Base-by-base conservation (phyloP, 139 green algal genomes). In the Chlamydomonas schloesseri region DNA sequence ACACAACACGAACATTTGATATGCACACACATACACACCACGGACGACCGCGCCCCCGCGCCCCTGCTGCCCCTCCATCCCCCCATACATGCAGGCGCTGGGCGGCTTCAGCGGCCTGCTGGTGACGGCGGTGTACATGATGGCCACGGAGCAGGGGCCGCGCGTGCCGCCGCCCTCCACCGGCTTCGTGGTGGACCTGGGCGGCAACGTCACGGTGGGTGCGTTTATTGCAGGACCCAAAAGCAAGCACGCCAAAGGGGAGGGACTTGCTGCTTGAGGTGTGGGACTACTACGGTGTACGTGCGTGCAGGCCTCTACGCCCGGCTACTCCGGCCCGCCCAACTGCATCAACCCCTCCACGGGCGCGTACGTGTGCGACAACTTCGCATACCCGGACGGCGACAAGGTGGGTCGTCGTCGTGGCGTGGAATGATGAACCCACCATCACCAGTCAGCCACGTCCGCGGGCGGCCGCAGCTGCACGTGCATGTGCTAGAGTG, bases 301-400 rank as follows among this genome's bases (percentile, higher is more conserved):
- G n/a, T n/a, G n/a, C n/a, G n/a, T n/a, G n/a, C 72, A 80, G 72
- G 86, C 86, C 31, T 23, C 8, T 34, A 90, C 86, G 2, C 86
- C 86, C 0, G 79, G 78, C n/a, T 90, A 73, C 57, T 4, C 71
- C 0, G 86, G 86, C 28, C 78, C 78, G 23, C 2, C 70, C 28
- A 24, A 83, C 86, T 90, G 86, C 79, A 28, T 34, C 6, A 71
- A 81, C 65, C 71, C 74, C 17, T 42, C 31, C 29, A 79, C 86
- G 4, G 75, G 62, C 21, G 31, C n/a, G 70, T 42, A 31, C 67
- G 86, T 81, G 9, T 88, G 76, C 70, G 90, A 93, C 87, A 90
- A 90, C 87, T 90, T 57, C 69, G 90, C 87, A 2, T 93, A 89
- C 73, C 83, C 90, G 10, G 10, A 89, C 0, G 73, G 73, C 17